phyloP scores from a whole-genome alignment of 441 rosid genomes.

The Populus trichocarpa region DNA sequence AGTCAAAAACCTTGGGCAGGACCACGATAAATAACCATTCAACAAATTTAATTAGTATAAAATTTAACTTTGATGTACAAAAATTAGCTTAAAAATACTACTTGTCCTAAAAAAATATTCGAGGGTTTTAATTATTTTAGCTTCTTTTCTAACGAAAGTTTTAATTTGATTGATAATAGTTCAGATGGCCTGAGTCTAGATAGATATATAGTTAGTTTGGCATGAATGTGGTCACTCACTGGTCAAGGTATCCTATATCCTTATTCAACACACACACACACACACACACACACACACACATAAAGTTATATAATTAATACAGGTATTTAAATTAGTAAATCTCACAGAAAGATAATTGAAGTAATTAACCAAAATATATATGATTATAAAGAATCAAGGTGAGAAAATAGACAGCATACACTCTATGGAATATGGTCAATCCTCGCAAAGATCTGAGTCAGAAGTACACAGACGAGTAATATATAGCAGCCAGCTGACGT shows the following conservation, averaged over 20 bases:
- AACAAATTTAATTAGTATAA: neutral
- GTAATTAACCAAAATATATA: too few relatives aligned
- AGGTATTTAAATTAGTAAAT: too few relatives aligned
- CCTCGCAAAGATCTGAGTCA: too few relatives aligned
- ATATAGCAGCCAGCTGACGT: neutral
- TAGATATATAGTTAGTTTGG: neutral
- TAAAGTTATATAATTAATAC: too few relatives aligned
- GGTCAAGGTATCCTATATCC: neutral
- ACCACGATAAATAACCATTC: neutral
- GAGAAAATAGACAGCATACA: neutral
- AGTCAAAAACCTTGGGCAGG: neutral
- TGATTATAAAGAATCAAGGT: too few relatives aligned
- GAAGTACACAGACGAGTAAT: neutral
- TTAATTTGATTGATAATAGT: neutral
- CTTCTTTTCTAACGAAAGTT: neutral
- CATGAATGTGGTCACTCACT: neutral
- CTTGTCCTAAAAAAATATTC: neutral
- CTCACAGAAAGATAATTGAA: too few relatives aligned
- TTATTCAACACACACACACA: too few relatives aligned
- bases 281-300: too few relatives aligned
- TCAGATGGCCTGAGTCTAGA: neutral
- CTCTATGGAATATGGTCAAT: neutral
- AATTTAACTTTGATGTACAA: neutral
- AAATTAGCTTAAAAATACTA: neutral
- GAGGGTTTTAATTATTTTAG: neutral